Percentiles rank a stretch among this genome's conserved stretches.
Conservation (phyloP, 805 yeast species). For the Starmerella powellii region DNA sequence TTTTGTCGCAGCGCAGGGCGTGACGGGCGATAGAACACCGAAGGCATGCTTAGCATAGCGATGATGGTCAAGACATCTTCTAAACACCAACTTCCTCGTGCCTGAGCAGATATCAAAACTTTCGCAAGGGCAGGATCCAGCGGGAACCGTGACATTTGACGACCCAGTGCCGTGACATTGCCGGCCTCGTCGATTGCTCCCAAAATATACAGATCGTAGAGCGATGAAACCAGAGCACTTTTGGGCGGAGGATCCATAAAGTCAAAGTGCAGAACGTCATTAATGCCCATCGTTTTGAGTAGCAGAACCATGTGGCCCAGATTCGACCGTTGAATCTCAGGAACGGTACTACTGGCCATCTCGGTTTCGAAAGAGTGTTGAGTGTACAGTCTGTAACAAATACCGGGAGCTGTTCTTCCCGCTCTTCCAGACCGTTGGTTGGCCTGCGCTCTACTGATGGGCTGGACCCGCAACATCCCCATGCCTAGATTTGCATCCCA, state of each 20-base stretch:
- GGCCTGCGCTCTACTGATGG: conserved; percentile 90
- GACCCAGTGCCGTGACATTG: conserved; percentile 60
- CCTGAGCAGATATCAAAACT: conserved; percentile 47
- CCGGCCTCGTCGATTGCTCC: conserved; percentile 85
- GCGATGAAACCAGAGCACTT: conserved; percentile 56
- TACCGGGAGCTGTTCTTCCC: conserved; percentile 95
- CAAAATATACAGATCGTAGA: conserved; percentile 70
- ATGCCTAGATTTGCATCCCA: conserved; percentile 80
- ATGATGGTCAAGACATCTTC: conserved; percentile 61
- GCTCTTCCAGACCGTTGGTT: conserved; percentile 97
- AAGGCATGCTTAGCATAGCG: conserved; percentile 72
- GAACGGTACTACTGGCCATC: conserved; percentile 65
- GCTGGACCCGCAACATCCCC: conserved; percentile 73
- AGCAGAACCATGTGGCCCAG: conserved; percentile 63
- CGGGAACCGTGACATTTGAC: conserved; percentile 84
- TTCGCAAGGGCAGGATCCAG: conserved; percentile 83
- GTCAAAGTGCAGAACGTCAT: conserved; percentile 70
- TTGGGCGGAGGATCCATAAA: conserved; percentile 84
- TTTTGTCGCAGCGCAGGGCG: conserved; percentile 38
- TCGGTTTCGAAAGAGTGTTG: conserved; percentile 71
- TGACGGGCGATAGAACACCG: conserved; percentile 58
- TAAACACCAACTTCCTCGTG: conserved; percentile 34
- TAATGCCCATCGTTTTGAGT: conserved; percentile 71
- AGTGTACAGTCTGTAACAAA: conserved; percentile 81
- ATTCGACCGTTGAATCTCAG: conserved; percentile 84